These are phyloP conservation scores for Talaromyces sp. DNA, from an alignment of 2,329 filamentous ascomycete species.

Conservation along the genomic window DNA sequence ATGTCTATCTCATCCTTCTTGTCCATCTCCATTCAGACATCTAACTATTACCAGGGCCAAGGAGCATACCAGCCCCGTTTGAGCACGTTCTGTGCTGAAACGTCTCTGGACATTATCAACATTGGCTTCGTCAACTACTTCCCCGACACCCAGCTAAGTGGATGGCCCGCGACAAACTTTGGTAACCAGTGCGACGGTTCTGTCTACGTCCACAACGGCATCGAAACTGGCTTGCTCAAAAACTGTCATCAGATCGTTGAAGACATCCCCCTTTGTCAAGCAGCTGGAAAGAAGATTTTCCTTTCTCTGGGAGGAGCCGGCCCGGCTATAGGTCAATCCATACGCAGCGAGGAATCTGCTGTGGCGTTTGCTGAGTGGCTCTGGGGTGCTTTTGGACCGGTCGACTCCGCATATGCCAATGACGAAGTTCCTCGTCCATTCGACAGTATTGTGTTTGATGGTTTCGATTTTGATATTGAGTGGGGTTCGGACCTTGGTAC, in stretches of 20 bases:
- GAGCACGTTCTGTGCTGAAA: slow-evolving; percentile 52
- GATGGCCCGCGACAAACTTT: slow-evolving; percentile 56
- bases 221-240: slow-evolving; percentile 46
- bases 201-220: slow-evolving; percentile 40
- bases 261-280: slow-evolving; percentile 48
- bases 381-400: slow-evolving; percentile 52
- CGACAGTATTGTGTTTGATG: slow-evolving; percentile 49
- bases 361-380: slow-evolving; percentile 52
- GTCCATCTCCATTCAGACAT: too few relatives aligned
- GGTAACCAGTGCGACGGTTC: slow-evolving; percentile 53
- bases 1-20: not conserved
- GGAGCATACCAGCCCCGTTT: slow-evolving; percentile 51
- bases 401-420: slow-evolving; percentile 30
- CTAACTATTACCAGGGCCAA: slow-evolving; percentile 55
- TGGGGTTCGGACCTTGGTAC: slow-evolving; percentile 50
- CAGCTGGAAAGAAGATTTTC: slow-evolving; percentile 47
- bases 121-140: slow-evolving; percentile 57
- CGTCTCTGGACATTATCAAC: slow-evolving; percentile 56
- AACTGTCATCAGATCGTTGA: slow-evolving; percentile 46
- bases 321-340: slow-evolving; percentile 41
- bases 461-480: slow-evolving; percentile 56
- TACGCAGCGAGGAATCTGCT: slow-evolving; percentile 43
- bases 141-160: slow-evolving; percentile 46
- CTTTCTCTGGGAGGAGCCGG: slow-evolving; percentile 47
- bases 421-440: slow-evolving; percentile 51